These are phyloP conservation scores for Huntiella abstrusa DNA, from an alignment of 2,329 filamentous ascomycete species.

Conservation along the genomic window DNA sequence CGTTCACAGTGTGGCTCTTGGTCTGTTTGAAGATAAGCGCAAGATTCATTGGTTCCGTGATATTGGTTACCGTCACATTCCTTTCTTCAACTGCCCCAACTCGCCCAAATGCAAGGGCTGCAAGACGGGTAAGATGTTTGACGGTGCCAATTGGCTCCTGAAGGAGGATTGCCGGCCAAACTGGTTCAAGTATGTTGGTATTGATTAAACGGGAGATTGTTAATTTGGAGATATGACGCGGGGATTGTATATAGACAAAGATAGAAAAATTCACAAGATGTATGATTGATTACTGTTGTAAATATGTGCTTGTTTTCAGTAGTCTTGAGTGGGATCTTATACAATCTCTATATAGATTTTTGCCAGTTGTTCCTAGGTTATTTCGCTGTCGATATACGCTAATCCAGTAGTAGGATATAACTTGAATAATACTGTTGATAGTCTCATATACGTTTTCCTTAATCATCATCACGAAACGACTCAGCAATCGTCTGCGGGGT, in stretches of 20 bases:
- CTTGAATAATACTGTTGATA: no score
- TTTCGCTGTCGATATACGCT: no score
- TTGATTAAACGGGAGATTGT: constrained; percentile 31
- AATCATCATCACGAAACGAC: constrained; percentile 11
- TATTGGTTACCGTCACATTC: constrained; percentile 95
- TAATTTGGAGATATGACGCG: neutral
- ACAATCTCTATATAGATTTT: no score
- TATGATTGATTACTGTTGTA: neutral
- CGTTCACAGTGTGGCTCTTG: constrained; percentile 84
- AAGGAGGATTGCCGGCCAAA: constrained; percentile 87
- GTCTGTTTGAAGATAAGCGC: constrained; percentile 74
- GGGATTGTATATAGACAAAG: neutral
- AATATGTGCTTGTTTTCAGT: neutral
- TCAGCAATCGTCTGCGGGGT: constrained; percentile 6
- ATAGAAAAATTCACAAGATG: neutral
- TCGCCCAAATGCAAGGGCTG: constrained; percentile 85
- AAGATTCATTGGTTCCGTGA: constrained; percentile 98
- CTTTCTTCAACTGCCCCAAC: constrained; percentile 97
- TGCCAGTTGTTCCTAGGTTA: no score
- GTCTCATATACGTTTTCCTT: neutral
- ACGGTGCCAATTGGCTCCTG: constrained; percentile 68
- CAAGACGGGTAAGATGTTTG: constrained; percentile 69
- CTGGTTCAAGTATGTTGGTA: constrained; percentile 91
- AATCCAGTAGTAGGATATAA: no score
- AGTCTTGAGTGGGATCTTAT: no score